Evolutionary conservation across 2,329 filamentous ascomycete genomes (phyloP).

Genomic region (Claviceps monticola): DNA sequence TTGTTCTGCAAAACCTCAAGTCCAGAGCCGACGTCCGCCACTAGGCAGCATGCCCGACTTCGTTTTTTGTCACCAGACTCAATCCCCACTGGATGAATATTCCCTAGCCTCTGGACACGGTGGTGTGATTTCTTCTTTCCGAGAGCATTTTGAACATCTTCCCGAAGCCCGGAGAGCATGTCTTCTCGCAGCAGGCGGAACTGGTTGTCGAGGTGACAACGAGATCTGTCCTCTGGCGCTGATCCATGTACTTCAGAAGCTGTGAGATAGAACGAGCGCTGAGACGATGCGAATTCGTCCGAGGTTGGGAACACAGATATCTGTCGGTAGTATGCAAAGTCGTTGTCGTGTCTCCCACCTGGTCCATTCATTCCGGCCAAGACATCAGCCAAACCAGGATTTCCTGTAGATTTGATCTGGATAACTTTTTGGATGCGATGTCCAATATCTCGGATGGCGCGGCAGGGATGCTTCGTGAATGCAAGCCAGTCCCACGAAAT

Average conservation of each 20-base stretch:
- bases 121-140: conserved; percentile 13
- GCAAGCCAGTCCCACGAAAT: conserved; percentile 11
- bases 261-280: conserved; percentile 38
- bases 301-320: conserved; percentile 52
- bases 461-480: conserved; percentile 13
- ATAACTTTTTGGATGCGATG: conserved; percentile 27
- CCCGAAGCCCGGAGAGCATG: conserved; percentile 51
- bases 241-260: conserved; percentile 22
- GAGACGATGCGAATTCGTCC: conserved; percentile 44
- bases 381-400: neutral
- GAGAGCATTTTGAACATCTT: conserved; percentile 25
- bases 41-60: neutral
- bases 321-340: conserved; percentile 44
- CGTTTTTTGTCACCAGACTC: neutral
- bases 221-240: conserved; percentile 20
- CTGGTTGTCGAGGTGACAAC: conserved; percentile 50
- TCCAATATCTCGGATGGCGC: conserved; percentile 13
- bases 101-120: conserved; percentile 15
- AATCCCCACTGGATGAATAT: conserved; percentile 11
- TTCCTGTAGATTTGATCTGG: conserved; percentile 13
- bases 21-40: neutral
- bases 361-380: conserved; percentile 35
- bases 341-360: conserved; percentile 63
- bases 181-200: conserved; percentile 61
- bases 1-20: neutral